Conservation (phyloP, 371 early-diverging fungal species). For the Mucor ambiguus region DNA sequence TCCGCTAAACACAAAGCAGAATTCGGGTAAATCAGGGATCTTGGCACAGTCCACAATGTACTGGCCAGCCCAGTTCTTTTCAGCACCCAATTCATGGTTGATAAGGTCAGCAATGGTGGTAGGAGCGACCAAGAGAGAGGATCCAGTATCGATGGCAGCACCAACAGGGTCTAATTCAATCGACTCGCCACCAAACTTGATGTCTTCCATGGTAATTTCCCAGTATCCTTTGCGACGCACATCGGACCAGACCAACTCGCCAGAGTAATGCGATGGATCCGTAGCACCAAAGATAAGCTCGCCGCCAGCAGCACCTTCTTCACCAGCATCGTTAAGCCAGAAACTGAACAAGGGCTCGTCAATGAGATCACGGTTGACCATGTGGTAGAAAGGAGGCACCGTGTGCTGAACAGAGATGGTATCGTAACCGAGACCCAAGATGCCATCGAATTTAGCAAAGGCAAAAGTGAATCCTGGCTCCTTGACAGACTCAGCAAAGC, state of each 20-base stretch:
- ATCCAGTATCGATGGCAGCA: slow-evolving; percentile 87
- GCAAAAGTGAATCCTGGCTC: slow-evolving; percentile 90
- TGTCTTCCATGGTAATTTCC: slow-evolving; percentile 84
- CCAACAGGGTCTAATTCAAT: slow-evolving; percentile 59
- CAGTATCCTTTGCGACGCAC: slow-evolving; percentile 92
- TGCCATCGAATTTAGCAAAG: slow-evolving; percentile 92
- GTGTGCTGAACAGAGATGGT: slow-evolving; percentile 85
- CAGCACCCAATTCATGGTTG: slow-evolving; percentile 86
- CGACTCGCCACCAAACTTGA: slow-evolving; percentile 71
- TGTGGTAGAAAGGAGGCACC: slow-evolving; percentile 91
- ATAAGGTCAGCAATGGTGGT: slow-evolving; percentile 78
- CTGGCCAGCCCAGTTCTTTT: slow-evolving; percentile 89
- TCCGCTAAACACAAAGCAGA: slow-evolving; percentile 77
- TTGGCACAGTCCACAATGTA: slow-evolving; percentile 78
- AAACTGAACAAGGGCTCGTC: slow-evolving; percentile 85
- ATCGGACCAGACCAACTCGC: slow-evolving; percentile 78
- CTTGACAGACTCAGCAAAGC: slow-evolving; percentile 91
- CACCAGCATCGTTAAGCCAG: slow-evolving; percentile 67
- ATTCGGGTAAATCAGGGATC: slow-evolving; percentile 71
- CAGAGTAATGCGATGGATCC: slow-evolving; percentile 71
- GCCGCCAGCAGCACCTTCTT: slow-evolving; percentile 66
- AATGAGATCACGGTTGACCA: slow-evolving; percentile 77
- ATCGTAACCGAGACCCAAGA: slow-evolving; percentile 90
- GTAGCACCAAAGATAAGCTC: slow-evolving; percentile 85
- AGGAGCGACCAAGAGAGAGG: slow-evolving; percentile 80